Evolutionary conservation across 2,329 filamentous ascomycete genomes (phyloP).

Genomic region (Exophiala viscosa): DNA sequence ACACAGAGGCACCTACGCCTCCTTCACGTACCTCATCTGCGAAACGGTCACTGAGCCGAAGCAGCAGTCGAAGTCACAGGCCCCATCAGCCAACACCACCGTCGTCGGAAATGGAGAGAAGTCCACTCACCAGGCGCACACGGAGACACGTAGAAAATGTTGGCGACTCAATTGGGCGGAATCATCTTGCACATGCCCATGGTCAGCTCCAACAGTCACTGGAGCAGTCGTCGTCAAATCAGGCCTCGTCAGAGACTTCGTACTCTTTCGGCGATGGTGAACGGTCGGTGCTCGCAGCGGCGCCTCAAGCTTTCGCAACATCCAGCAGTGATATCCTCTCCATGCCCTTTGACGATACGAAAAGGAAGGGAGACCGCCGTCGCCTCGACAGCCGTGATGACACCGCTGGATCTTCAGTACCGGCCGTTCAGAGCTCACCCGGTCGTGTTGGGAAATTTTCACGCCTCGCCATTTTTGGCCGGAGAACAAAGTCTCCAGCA

Average conservation of each 20-base stretch:
- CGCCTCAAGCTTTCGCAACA: no score
- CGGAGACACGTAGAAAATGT: conserved; percentile 27
- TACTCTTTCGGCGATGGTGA: no score
- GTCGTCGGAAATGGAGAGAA: conserved; percentile 7
- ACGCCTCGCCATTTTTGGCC: conserved; percentile 71
- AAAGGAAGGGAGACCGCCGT: no score
- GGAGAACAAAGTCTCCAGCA: conserved; percentile 62
- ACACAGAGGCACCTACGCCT: conserved; percentile 24
- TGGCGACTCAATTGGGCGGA: conserved; percentile 30
- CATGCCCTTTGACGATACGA: no score
- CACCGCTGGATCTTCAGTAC: neutral
- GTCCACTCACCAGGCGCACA: conserved; percentile 15
- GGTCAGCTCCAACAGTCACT: conserved; percentile 20
- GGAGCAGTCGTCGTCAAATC: conserved; percentile 41
- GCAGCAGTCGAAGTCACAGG: conserved; percentile 21
- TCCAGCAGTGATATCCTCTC: no score
- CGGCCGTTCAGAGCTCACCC: conserved; percentile 5
- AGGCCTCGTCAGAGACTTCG: conserved; percentile 32
- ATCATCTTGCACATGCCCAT: conserved; percentile 27
- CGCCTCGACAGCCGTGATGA: no score
- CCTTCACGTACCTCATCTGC: conserved; percentile 29
- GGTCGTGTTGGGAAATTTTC: conserved; percentile 43
- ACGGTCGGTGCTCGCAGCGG: no score
- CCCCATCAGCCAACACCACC: conserved; percentile 6
- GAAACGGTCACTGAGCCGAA: conserved; percentile 20